Conservation (phyloP, 177 flowering plant genomes). For the Vitis hybrid region DNA sequence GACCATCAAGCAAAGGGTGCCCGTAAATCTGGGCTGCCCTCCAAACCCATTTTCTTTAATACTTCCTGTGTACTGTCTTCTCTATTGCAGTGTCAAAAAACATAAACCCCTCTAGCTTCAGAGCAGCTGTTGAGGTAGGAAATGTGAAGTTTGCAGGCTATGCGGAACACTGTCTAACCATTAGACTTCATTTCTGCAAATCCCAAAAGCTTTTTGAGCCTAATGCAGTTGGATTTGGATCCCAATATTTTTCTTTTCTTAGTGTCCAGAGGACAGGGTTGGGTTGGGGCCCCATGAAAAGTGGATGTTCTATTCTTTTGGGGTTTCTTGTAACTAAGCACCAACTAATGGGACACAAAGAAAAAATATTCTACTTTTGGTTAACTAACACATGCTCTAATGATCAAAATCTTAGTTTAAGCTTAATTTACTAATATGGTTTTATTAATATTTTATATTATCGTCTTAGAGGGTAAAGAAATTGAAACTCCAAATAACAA, state of each 20-base stretch:
- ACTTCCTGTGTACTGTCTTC: no score
- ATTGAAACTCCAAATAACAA: no score
- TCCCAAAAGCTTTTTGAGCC: background rate
- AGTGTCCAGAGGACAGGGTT: background rate
- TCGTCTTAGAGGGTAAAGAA: no score
- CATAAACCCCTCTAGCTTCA: background rate
- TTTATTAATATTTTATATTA: background rate
- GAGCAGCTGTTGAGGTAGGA: background rate
- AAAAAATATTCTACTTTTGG: constrained; percentile 1
- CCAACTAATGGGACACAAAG: background rate
- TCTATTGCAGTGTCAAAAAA: no score
- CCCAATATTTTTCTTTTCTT: background rate
- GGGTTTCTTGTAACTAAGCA: background rate
- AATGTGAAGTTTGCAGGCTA: background rate
- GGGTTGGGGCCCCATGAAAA: background rate
- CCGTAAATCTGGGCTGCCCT: no score
- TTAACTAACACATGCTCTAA: constrained; percentile 4
- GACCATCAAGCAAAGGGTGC: no score
- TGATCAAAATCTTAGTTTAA: background rate
- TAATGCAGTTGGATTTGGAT: background rate
- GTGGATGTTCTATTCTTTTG: background rate
- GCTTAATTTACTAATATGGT: background rate
- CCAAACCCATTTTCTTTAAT: no score
- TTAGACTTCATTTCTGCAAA: background rate
- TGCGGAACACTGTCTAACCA: background rate